Evolutionary conservation across 2,329 filamentous ascomycete species (phyloP).

Genomic region (Scedosporium boydii): DNA sequence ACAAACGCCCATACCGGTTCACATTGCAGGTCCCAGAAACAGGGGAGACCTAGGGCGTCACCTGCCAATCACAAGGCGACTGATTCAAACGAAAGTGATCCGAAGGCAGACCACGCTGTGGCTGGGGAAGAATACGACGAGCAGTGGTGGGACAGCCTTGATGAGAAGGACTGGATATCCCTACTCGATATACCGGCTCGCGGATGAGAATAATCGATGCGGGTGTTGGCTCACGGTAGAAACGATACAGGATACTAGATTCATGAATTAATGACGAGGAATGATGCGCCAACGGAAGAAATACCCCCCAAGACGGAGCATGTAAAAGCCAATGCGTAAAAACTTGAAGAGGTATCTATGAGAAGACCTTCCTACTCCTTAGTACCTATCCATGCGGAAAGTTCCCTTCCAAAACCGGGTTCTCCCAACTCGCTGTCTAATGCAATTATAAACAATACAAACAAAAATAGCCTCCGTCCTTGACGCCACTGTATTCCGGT

Average conservation of each 20-base stretch:
- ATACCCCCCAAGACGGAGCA: too few species aligned
- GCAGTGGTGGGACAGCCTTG: conserved; percentile 2
- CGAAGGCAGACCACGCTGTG: too few species aligned
- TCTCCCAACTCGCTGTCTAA: background rate
- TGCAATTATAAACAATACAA: background rate
- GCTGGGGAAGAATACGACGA: conserved; percentile 1
- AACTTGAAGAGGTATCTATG: background rate
- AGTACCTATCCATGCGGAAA: background rate
- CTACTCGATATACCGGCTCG: background rate
- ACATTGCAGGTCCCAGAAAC: too few species aligned
- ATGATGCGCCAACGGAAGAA: too few species aligned
- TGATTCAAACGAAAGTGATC: too few species aligned
- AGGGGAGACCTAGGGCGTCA: too few species aligned
- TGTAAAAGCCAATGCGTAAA: background rate
- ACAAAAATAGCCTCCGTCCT: too few species aligned
- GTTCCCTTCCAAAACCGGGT: background rate
- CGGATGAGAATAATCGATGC: background rate
- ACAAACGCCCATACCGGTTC: too few species aligned
- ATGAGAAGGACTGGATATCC: background rate
- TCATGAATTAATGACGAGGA: too few species aligned
- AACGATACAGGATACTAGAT: too few species aligned
- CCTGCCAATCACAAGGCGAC: too few species aligned
- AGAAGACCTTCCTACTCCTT: background rate
- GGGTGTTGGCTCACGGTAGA: background rate
- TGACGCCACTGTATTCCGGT: too few species aligned